These are phyloP conservation scores for Davidsoniella neocaledoniae DNA, from an alignment of 2,329 filamentous ascomycete species.

Conservation along the genomic window DNA sequence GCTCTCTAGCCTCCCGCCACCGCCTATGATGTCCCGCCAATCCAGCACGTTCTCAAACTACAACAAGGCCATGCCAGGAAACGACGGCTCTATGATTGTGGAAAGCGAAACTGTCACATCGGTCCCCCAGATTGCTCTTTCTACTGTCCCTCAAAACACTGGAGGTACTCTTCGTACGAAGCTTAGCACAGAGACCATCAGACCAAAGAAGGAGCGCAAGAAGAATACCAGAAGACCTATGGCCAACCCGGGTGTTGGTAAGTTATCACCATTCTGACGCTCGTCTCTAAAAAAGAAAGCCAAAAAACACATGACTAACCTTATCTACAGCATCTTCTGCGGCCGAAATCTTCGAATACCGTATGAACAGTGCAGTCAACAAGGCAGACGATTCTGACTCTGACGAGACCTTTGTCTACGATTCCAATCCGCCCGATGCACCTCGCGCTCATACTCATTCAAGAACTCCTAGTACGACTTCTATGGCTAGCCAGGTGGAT, in stretches of 20 bases:
- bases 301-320: conserved; percentile 18
- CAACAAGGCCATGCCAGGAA: conserved; percentile 50
- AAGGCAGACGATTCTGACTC: conserved; percentile 94
- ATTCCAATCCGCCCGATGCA: conserved; percentile 74
- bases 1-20: conserved; percentile 20
- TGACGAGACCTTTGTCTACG: conserved; percentile 96
- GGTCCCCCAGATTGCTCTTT: conserved; percentile 67
- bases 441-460: conserved; percentile 82
- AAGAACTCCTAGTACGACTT: conserved; percentile 84
- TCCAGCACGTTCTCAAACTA: conserved; percentile 51
- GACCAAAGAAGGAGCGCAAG: conserved; percentile 86
- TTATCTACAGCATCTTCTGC: conserved; percentile 59
- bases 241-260: conserved; percentile 57
- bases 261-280: conserved; percentile 21
- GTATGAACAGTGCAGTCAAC: conserved; percentile 88
- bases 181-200: conserved; percentile 87
- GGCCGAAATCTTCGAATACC: conserved; percentile 94
- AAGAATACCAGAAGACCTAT: conserved; percentile 60
- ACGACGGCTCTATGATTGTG: conserved; percentile 85
- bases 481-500: conserved; percentile 56
- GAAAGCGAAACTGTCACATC: conserved; percentile 93
- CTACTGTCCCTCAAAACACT: conserved; percentile 32
- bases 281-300: neutral
- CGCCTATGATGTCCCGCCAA: conserved; percentile 43
- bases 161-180: conserved; percentile 63